Conservation (phyloP, 805 yeast genomes). For the Candida sithepensis region DNA sequence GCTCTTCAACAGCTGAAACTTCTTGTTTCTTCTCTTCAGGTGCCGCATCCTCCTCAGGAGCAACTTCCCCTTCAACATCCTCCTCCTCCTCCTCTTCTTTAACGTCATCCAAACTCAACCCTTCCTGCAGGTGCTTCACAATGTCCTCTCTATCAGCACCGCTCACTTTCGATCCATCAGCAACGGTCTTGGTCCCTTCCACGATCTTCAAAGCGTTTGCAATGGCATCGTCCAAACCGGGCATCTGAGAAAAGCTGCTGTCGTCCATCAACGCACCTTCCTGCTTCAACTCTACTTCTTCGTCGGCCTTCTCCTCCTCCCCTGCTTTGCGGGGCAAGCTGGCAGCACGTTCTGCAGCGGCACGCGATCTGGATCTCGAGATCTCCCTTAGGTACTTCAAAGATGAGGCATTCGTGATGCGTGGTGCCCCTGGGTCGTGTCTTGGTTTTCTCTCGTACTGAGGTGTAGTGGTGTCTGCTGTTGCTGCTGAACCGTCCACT, state of each 20-base stretch:
- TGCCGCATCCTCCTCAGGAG: constrained; percentile 11
- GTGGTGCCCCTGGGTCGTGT: constrained; percentile 32
- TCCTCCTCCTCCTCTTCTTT: constrained; percentile 21
- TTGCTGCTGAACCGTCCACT: constrained; percentile 16
- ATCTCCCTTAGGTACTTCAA: constrained; percentile 60
- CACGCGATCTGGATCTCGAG: constrained; percentile 61
- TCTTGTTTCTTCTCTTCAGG: constrained; percentile 9
- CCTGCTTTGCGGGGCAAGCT: constrained; percentile 23
- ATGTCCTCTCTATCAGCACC: constrained; percentile 13
- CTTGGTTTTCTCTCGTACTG: constrained; percentile 36
- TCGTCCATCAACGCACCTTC: constrained; percentile 56
- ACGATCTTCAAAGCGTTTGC: constrained; percentile 40
- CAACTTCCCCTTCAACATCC: constrained; percentile 12
- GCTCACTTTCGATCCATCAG: constrained; percentile 14
- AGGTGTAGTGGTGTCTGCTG: too few species aligned
- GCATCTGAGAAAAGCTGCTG: constrained; percentile 46
- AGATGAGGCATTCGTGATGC: constrained; percentile 34
- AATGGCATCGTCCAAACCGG: constrained; percentile 47
- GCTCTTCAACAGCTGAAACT: constrained; percentile 7
- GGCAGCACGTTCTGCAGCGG: constrained; percentile 29
- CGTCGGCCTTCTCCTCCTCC: constrained; percentile 18
- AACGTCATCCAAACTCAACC: constrained; percentile 14
- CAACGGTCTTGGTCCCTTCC: constrained; percentile 21
- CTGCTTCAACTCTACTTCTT: constrained; percentile 41
- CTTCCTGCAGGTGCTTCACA: constrained; percentile 17